Percentiles rank a stretch among this genome's conserved stretches.
Evolutionary conservation across 768 basidiomycete genomes (phyloP).

Genomic region (Pleurotus tuoliensis): DNA sequence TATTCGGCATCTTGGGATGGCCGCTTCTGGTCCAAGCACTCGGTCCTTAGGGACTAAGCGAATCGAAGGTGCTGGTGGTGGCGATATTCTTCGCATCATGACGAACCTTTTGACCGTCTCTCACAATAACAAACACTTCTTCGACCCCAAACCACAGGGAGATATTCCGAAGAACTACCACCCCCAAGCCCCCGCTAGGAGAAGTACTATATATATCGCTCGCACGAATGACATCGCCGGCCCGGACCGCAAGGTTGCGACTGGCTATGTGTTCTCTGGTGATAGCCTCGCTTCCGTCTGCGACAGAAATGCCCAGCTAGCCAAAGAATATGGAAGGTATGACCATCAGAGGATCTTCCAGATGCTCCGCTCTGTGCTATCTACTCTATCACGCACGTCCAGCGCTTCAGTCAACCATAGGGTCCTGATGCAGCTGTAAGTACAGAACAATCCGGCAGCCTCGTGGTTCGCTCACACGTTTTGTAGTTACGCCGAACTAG

Average conservation of each 20-base stretch:
- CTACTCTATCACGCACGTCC: constrained; percentile 13
- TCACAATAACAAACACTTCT: constrained; percentile 33
- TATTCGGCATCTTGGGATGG: constrained; percentile 57
- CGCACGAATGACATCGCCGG: constrained; percentile 47
- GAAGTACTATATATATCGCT: constrained; percentile 59
- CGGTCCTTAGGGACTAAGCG: constrained; percentile 34
- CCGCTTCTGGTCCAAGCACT: constrained; percentile 53
- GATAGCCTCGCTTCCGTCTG: constrained; percentile 46
- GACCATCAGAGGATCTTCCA: constrained; percentile 71
- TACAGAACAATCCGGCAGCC: constrained; percentile 22
- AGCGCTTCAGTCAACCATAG: constrained; percentile 28
- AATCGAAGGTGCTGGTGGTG: constrained; percentile 37
- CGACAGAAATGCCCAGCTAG: constrained; percentile 54
- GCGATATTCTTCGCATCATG: constrained; percentile 71
- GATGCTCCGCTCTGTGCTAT: constrained; percentile 49
- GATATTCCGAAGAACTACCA: constrained; percentile 39
- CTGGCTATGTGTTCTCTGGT: constrained; percentile 54
- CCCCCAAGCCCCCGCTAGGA: constrained; percentile 35
- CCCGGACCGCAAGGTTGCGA: constrained; percentile 54
- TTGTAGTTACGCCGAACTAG: constrained; percentile 36
- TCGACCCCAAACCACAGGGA: constrained; percentile 35
- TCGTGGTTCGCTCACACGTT: neutral
- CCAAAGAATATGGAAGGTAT: constrained; percentile 54
- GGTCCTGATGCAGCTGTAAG: constrained; percentile 47
- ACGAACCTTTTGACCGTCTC: constrained; percentile 68